These are phyloP conservation scores for Vanderwaltozyma yarrowii DNA, from an alignment of 805 yeast species.

Conservation along the genomic window DNA sequence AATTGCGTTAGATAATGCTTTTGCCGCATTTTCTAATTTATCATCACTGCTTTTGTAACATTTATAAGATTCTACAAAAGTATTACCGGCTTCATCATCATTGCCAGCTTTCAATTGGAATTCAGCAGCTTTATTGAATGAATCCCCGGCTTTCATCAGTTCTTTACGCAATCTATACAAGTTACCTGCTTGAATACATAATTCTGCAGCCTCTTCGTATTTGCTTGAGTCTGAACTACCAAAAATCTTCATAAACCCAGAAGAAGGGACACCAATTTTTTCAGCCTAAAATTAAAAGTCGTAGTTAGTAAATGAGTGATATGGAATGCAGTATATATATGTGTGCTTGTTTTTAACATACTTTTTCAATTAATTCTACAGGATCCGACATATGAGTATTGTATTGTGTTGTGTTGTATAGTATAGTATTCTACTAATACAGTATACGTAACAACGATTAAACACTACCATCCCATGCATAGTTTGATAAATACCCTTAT, in stretches of 20 bases:
- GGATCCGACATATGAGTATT: conserved; percentile 34
- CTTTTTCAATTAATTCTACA: conserved; percentile 29
- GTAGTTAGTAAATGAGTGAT: conserved; percentile 10
- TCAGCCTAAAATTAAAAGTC: conserved; percentile 59
- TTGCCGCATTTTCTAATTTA: conserved; percentile 32
- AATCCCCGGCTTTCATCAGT: conserved; percentile 63
- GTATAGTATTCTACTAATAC: too few species aligned
- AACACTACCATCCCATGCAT: too few species aligned
- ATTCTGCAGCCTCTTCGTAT: conserved; percentile 86
- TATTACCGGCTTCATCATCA: conserved; percentile 86
- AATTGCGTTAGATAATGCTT: conserved; percentile 66
- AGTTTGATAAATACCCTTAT: too few species aligned
- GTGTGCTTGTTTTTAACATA: background rate
- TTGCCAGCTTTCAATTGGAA: conserved; percentile 64
- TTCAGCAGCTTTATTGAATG: conserved; percentile 79
- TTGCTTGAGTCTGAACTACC: conserved; percentile 54
- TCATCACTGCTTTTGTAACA: conserved; percentile 52
- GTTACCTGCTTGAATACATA: conserved; percentile 90
- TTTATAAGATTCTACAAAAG: conserved; percentile 84
- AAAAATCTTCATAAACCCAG: conserved; percentile 61
- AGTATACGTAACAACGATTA: too few species aligned
- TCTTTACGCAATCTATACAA: conserved; percentile 69
- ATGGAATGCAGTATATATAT: too few species aligned
- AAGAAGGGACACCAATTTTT: conserved; percentile 55
- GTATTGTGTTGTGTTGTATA: too few species aligned